These are phyloP conservation scores for Ceriops decandra DNA, from an alignment of 345 rosid genomes.

Conservation along the genomic window DNA sequence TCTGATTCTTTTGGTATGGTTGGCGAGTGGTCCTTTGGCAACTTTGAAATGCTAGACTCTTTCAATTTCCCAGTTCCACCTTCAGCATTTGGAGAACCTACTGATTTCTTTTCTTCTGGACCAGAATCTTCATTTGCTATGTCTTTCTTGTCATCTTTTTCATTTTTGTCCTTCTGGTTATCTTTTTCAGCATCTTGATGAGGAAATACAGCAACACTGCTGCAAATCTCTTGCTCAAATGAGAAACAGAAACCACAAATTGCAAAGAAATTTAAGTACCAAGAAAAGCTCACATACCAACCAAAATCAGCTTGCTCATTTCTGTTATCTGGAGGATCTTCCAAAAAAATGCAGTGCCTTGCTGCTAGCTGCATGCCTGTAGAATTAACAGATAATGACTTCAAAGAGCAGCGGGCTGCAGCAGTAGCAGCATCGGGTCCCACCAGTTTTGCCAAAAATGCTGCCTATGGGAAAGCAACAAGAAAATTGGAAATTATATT, in stretches of 20 bases:
- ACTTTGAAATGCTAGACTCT: conserved; percentile 28
- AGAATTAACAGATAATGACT: conserved; percentile 51
- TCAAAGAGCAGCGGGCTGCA: conserved; percentile 61
- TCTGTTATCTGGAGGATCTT: conserved; percentile 73
- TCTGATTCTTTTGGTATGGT: conserved; percentile 22
- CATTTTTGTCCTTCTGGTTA: conserved; percentile 32
- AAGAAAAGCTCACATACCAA: conserved; percentile 41
- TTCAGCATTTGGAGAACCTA: conserved; percentile 34
- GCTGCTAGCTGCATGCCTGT: conserved; percentile 68
- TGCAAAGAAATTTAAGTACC: conserved; percentile 8
- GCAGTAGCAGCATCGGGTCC: conserved; percentile 71
- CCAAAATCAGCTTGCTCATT: conserved; percentile 44
- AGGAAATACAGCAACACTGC: conserved; percentile 34
- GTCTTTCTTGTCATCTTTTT: conserved; percentile 34
- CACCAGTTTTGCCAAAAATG: conserved; percentile 60
- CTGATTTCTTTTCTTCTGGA: conserved; percentile 41
- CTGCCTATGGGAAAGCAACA: conserved; percentile 52
- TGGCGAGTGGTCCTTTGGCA: conserved; percentile 24
- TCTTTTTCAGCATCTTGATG: conserved; percentile 37
- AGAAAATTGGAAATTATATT: not conserved
- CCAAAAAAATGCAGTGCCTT: conserved; percentile 82
- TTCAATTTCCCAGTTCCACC: conserved; percentile 33
- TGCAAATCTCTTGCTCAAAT: conserved; percentile 37
- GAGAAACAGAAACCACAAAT: conserved; percentile 26
- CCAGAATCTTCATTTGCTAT: conserved; percentile 36